phyloP scores from a whole-genome alignment of 1,139 yeast species.

The Suhomyces bokatorum region DNA sequence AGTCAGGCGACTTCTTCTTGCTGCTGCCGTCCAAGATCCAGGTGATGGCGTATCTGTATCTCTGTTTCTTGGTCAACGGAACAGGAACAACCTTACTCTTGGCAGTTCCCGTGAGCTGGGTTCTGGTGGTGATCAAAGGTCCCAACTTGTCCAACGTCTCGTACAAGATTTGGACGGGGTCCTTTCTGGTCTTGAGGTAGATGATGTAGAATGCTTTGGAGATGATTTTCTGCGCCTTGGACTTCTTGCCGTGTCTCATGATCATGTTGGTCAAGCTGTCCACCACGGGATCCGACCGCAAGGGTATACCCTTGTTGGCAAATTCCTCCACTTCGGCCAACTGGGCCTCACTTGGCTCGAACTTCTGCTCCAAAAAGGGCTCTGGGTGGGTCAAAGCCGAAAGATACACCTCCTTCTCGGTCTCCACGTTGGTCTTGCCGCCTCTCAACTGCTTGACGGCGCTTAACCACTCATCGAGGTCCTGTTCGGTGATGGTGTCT shows the following conservation, averaged over 20 bases:
- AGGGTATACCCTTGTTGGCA: slow-evolving; percentile 58
- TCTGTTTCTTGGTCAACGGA: slow-evolving; percentile 79
- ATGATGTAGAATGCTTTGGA: slow-evolving; percentile 80
- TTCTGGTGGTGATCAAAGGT: slow-evolving; percentile 78
- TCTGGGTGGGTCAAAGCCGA: slow-evolving; percentile 38
- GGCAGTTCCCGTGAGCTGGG: slow-evolving; percentile 83
- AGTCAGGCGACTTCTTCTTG: slow-evolving; percentile 76
- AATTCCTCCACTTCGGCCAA: slow-evolving; percentile 52
- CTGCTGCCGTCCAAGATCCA: slow-evolving; percentile 89
- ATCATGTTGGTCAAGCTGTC: slow-evolving; percentile 80
- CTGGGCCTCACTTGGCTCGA: slow-evolving; percentile 64
- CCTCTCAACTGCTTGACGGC: slow-evolving; percentile 59
- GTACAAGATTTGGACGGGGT: slow-evolving; percentile 76
- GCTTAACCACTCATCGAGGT: slow-evolving; percentile 65
- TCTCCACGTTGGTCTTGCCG: slow-evolving; percentile 34
- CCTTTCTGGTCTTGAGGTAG: slow-evolving; percentile 65
- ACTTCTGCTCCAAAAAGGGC: slow-evolving; percentile 38
- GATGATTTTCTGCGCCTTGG: slow-evolving; percentile 72
- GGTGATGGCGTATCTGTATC: slow-evolving; percentile 79
- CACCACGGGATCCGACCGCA: slow-evolving; percentile 65
- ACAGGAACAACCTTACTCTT: slow-evolving; percentile 79
- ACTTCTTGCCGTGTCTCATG: slow-evolving; percentile 91
- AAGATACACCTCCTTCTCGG: slow-evolving; percentile 48
- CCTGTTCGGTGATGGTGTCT: slow-evolving; percentile 48
- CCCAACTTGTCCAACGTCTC: slow-evolving; percentile 79